phyloP scores from a whole-genome alignment of 306 rosid species.

The Cajanus cajan region DNA sequence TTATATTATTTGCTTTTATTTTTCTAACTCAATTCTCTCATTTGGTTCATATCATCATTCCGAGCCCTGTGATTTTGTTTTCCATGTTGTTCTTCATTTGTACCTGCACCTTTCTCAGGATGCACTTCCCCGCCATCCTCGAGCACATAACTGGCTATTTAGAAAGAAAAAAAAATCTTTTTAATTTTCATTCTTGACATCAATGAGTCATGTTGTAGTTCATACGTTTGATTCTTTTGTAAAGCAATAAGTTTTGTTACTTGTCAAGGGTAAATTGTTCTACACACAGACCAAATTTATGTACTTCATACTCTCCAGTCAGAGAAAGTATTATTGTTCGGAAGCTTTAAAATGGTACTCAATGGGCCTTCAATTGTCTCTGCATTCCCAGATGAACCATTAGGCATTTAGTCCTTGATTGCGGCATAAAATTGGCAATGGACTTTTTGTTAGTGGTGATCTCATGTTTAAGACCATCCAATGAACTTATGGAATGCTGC shows the following conservation, averaged over 20 bases:
- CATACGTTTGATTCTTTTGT: neutral
- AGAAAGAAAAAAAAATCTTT: no score
- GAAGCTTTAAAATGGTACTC: neutral
- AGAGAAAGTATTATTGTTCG: neutral
- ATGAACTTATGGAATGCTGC: neutral
- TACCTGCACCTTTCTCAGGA: slow-evolving; percentile 76
- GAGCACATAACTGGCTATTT: no score
- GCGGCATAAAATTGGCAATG: neutral
- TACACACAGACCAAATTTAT: neutral
- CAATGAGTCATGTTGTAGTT: neutral
- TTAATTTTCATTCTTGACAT: neutral
- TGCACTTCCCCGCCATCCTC: no score
- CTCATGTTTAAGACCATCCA: neutral
- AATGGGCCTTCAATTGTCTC: neutral
- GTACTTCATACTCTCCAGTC: neutral
- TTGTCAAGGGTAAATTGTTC: neutral
- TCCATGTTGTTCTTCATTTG: slow-evolving; percentile 54
- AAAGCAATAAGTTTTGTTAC: neutral
- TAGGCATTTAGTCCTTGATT: neutral
- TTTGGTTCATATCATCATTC: neutral
- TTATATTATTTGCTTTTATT: neutral
- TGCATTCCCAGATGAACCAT: neutral
- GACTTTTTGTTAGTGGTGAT: neutral
- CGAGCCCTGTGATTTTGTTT: neutral
- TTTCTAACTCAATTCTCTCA: neutral